Conservation (phyloP, 2,329 filamentous ascomycete species). For the Fusarium chaquense region DNA sequence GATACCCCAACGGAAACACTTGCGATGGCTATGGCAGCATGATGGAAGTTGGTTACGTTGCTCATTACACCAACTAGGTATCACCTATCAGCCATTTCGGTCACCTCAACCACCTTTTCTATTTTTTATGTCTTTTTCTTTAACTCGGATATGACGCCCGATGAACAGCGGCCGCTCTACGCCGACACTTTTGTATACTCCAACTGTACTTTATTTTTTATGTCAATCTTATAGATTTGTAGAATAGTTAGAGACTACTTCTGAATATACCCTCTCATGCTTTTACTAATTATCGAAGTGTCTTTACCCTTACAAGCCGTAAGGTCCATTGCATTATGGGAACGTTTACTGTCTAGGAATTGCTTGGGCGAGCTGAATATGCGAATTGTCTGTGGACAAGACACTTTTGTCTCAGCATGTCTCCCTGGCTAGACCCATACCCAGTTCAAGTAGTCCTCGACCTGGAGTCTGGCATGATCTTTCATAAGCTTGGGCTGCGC, state of each 20-base stretch:
- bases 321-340: too few species aligned
- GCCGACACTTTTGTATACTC: rapidly evolving
- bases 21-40: conserved; percentile 58
- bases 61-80: conserved; percentile 48
- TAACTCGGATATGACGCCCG: neutral
- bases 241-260: neutral
- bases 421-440: neutral
- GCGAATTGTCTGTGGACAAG: rapidly evolving
- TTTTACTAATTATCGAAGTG: rapidly evolving
- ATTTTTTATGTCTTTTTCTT: neutral
- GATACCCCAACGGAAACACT: conserved; percentile 58
- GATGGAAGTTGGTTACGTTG: conserved; percentile 63
- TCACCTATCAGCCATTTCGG: rapidly evolving
- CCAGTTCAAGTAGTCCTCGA: rapidly evolving
- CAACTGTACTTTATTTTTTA: neutral
- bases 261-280: neutral
- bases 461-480: neutral
- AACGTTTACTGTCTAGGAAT: neutral
- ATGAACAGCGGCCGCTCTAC: too few species aligned
- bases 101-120: neutral
- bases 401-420: neutral
- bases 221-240: neutral
- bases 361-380: neutral
- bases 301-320: too few species aligned
- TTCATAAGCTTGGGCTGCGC: rapidly evolving